Base-by-base conservation (phyloP, 1,284 basidiomycete species). In the Marasmius sp. region DNA sequence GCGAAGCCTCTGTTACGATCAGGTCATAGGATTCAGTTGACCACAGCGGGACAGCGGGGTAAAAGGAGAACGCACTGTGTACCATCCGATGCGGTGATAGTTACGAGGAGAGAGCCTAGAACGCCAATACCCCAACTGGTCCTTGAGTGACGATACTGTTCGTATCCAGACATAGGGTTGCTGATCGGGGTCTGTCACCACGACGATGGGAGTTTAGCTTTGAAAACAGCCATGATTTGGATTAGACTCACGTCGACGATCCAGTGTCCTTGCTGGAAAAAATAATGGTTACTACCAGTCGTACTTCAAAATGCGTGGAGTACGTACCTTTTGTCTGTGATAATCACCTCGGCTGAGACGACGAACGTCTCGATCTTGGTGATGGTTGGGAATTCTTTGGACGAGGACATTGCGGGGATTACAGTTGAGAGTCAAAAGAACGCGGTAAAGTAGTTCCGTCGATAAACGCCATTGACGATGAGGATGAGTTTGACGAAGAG, bases 71-170 rank as follows among this genome's bases (percentile, higher is more conserved):
- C 43, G 14, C 41, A 63, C 62, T 63, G 38, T 22, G 69, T 70
- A 16, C 82, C 82, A 65, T 83, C 80, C 10, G 75, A 74, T 0
- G 81, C 81, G 37, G 78, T 77, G 55, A 84, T 65, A 65, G 79
- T 79, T 65, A 80, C 76, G 61, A 82, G 80, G 64, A 84, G 74
- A 43, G 79, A 80, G 6, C 82, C 82, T 18, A 77, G 70, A 22
- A 79, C 75, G 53, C 75, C 75, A 61, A 78, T 72, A 2, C 76
- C 75, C 79, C 79, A 82, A 6, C 75, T 76, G 1, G 77, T 76
- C 20, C 81, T 76, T 14, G 80, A 81, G 12, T 71, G 71, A 22
- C 75, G 74, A 69, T 78, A 83, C 65, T 81, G 75, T 33, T 72
- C 72, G 70, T 79, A 82, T 56, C 76, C 75, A 65, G 80, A 80